These are phyloP conservation scores for Erysimum cheiri DNA, from an alignment of 441 rosid genomes.

Conservation along the genomic window DNA sequence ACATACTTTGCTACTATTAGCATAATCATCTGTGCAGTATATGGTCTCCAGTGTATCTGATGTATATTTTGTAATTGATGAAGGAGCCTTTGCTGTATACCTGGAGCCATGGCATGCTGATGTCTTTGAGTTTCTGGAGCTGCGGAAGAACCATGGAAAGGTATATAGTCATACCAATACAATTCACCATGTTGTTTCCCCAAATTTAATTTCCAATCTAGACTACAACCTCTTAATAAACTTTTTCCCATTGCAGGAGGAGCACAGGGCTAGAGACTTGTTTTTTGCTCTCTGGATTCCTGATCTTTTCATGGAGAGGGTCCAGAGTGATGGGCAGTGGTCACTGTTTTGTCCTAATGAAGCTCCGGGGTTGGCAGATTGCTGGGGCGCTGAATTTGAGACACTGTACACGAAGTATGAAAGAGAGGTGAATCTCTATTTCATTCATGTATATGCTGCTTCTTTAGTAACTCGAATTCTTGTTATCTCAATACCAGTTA, in stretches of 20 bases:
- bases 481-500: not conserved
- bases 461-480: not conserved
- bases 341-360: conserved; percentile 82
- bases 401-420: conserved; percentile 63
- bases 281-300: conserved; percentile 85
- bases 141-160: conserved; percentile 85
- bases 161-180: conserved; percentile 43
- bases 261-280: conserved; percentile 84
- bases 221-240: not conserved
- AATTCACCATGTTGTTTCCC: not conserved
- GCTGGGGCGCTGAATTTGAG: conserved; percentile 81
- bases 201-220: not conserved
- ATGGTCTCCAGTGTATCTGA: not conserved
- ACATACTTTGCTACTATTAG: not conserved
- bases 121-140: conserved; percentile 78
- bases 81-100: conserved; percentile 94
- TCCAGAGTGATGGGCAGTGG: conserved; percentile 70
- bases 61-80: conserved; percentile 21
- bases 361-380: conserved; percentile 80
- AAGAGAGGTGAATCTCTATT: conserved; percentile 50
- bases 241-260: conserved; percentile 56
- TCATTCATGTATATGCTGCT: not conserved
- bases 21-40: not conserved
- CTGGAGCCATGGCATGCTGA: conserved; percentile 99
- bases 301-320: conserved; percentile 87